Base-by-base conservation (phyloP, 768 basidiomycete species). In the Leccinum uliginosum region DNA sequence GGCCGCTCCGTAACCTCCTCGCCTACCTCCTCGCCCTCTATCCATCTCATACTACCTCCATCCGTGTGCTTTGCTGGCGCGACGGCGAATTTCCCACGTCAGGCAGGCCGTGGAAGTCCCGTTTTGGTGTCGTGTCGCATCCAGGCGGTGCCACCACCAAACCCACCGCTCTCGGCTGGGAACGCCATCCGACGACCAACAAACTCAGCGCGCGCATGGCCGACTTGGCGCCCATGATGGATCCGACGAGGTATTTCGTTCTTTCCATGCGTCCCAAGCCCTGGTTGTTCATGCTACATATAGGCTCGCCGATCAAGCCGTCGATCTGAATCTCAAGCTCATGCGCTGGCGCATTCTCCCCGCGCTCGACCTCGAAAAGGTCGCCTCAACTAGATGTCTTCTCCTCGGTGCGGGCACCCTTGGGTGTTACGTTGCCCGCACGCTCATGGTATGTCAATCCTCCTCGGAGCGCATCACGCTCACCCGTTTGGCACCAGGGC, bases 321-420 rank as follows among this genome's bases (percentile, higher is more conserved):
- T 98, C n/a, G 94, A 98, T 73, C 77, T 99, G 40, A 99, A 98
- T 68, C 77, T 98, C 49, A 98, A 98, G 69, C 80, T 99, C 43
- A 98, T 99, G 96, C 83, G 93, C 19, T 98, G 96, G 96, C 83
- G 96, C 19, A 93, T 98, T 61, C 76, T 98, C 19, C 97, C 97
- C 14, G 75, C 82, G 1, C 83, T 99, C 50, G 83, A 98, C 61
- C 80, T 98, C 12, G 95, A 97, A 53, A 91, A 87, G 73, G 82
- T 99, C 21, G 85, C 91, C 2, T 67, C 71, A 0, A 92, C 94
- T 3, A 81, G 75, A 57, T 96, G 93, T 68, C 75, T 99, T 1
- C 76, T 98, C 0, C 83, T 99, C 1, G 97, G 97, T 3, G 95
- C 96, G 0, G 97, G 97, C 1, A 99, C 97, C 0, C 78, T 99